These are phyloP conservation scores for Mycena alexandri DNA, from an alignment of 768 basidiomycete species.

Conservation along the genomic window DNA sequence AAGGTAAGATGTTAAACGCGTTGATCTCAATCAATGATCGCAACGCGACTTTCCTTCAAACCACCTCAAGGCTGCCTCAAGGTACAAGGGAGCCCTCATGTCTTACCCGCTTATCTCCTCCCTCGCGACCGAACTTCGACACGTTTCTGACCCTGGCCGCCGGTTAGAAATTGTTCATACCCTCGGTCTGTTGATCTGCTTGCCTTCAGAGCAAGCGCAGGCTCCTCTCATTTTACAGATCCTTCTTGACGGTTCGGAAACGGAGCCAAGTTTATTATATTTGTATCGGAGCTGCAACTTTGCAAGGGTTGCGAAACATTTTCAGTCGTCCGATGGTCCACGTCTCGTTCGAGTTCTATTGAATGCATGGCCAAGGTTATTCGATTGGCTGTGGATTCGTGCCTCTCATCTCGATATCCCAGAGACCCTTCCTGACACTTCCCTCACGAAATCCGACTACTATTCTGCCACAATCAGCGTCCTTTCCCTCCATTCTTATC, in stretches of 20 bases:
- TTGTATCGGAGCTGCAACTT: neutral
- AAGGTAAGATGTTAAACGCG: neutral
- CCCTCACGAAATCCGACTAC: neutral
- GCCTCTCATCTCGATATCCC: conserved; percentile 4
- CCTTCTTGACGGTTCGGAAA: conserved; percentile 9
- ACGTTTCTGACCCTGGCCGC: neutral
- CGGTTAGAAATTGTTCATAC: conserved; percentile 8
- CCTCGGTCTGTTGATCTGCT: conserved; percentile 11
- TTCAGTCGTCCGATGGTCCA: conserved; percentile 10
- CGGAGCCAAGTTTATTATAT: neutral
- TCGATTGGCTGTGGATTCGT: conserved; percentile 16
- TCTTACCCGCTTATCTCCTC: neutral
- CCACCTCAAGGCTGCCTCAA: too few relatives aligned
- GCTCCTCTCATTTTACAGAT: conserved; percentile 17
- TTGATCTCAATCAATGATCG: neutral
- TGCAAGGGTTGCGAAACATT: conserved; percentile 1
- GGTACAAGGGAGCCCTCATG: neutral
- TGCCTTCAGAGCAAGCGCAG: conserved; percentile 7
- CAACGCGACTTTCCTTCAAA: neutral
- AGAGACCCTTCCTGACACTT: too few relatives aligned
- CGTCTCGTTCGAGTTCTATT: conserved; percentile 15
- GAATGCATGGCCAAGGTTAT: conserved; percentile 15
- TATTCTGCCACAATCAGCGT: conserved; percentile 3
- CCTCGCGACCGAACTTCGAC: conserved; percentile 1
- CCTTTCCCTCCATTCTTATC: conserved; percentile 9